Conservation (phyloP, 2,329 filamentous ascomycete species). For the Pseudopithomyces chartarum region DNA sequence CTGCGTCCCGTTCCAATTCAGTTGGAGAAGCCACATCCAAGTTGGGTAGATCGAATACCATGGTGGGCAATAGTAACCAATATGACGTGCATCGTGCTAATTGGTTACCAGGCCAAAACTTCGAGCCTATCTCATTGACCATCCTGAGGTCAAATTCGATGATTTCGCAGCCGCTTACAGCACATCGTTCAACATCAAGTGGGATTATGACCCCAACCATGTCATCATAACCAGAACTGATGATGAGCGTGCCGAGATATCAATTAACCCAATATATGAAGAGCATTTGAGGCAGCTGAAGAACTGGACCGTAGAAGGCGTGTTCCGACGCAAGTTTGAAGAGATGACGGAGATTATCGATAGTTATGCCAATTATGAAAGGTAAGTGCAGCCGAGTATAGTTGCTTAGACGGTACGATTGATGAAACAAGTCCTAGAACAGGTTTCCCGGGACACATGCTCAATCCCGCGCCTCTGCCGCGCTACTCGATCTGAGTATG, state of each 20-base stretch:
- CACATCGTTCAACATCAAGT: conserved; percentile 22
- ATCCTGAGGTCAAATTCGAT: conserved; percentile 27
- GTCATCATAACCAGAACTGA: conserved; percentile 20
- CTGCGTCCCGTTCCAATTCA: conserved; percentile 24
- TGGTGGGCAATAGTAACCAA: conserved; percentile 10
- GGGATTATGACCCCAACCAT: conserved; percentile 26
- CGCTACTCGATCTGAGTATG: conserved; percentile 9
- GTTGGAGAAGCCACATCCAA: conserved; percentile 21
- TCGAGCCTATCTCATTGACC: conserved; percentile 23
- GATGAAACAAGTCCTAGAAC: neutral
- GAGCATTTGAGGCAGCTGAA: conserved; percentile 29
- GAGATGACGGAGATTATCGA: conserved; percentile 28
- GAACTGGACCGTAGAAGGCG: conserved; percentile 26
- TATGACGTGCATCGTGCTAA: neutral
- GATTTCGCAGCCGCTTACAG: conserved; percentile 27
- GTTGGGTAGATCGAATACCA: conserved; percentile 30
- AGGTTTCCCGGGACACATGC: conserved; percentile 8
- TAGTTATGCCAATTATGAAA: conserved; percentile 13
- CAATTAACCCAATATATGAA: conserved; percentile 31
- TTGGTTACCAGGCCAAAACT: conserved; percentile 20
- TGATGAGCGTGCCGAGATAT: conserved; percentile 13
- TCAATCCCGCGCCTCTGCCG: conserved; percentile 7
- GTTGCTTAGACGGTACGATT: neutral
- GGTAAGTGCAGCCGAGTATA: neutral
- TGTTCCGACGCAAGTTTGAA: conserved; percentile 23